Evolutionary conservation across 2,329 filamentous ascomycete species (phyloP), one percentile per base, ranked within the genome.

Genomic region (Hymenoscyphus repandus): DNA sequence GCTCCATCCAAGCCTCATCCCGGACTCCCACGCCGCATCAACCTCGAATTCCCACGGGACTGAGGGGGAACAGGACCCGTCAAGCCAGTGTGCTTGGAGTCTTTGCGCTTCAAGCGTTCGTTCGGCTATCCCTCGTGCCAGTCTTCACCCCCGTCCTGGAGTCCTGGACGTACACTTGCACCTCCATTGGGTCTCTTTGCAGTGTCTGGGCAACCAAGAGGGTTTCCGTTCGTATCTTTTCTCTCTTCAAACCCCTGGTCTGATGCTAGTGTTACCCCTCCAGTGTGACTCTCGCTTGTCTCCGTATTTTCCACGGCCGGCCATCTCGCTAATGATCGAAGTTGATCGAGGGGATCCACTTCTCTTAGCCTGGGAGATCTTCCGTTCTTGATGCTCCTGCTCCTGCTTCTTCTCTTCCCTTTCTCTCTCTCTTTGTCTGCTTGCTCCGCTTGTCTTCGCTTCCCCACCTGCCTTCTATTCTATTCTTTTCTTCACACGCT

Each of bases 401-500:
- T 36, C 47, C 50, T 48, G 45, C 47, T 41, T 49, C 52, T 56
- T 42, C 50, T 30, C 45, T 44, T 51, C 44, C 42, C 47, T 13
- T 32, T 13, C 31, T 45, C 32, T 45, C 42, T 48, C 58, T 55
- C 52, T 50, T 55, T 52, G 47, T 40, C 50, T 54, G 56, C 58
- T 59, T 49, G 41, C 47, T 53, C 42, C 56, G 49, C 45, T 36
- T 41, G 48, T 51, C 40, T 57, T 47, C 55, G 43, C 51, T 51
- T 55, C 43, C 36, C 48, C 30, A 51, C 31, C 42, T 32, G 17
- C 15, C 55, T 40, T 27, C 22, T 27, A 27, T 27, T 27, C 41
- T 44, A 45, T 58, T 58, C 48, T 49, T 39, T 56, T 63, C 56
- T 60, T 50, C 44, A 56, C 62, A 63, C 64, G 62, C 64, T 64